Evolutionary conservation across 495 filamentous ascomycete genomes (phyloP), one percentile per base, ranked within the genome.

Genomic region (Penicillium dipodomyicola): DNA sequence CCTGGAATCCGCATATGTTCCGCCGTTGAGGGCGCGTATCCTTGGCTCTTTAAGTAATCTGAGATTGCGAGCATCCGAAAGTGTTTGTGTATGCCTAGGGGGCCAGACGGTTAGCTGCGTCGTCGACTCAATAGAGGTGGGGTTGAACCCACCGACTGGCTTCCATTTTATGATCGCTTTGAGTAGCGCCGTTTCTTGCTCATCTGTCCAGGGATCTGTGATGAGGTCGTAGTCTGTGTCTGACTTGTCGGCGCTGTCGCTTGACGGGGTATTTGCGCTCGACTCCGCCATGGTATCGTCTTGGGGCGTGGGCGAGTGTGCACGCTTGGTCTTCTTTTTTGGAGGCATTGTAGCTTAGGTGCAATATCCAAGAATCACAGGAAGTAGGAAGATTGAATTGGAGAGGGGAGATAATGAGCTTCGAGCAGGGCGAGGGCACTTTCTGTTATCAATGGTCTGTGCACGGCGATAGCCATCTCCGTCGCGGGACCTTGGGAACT

Each of bases 61-160:
- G 89, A 87, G 32, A 98, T 91, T 4, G 90, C 85, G 54, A 97
- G 85, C 78, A 97, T 93, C 22, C 91, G 90, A 69, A 98, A 97
- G 73, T 97, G 92, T 72, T 95, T 97, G 76, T 98, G 93, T 78
- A 98, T 87, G 48, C 93, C 93, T 96, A 43, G 22, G 19, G 22
- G 33, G n/a, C 37, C 29, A 32, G 32, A 19, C 37, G 14, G 48
- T 27, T 43, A 41, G 14, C 17, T 11, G 30, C 14, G 32, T 20
- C 30, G 32, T 46, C 32, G 7, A 19, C 15, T 7, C 20, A 29
- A 35, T 4, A 45, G 27, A 32, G n/a, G 32, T 20, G 30, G 6
- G 11, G 47, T 39, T 8, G 15, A 58, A 77, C 79, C 68, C 67
- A 92, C 93, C 94, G 58, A 92, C 91, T 40, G 94, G 94, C 67